phyloP scores from a whole-genome alignment of 306 rosid genomes.

The Cicer arietinum region DNA sequence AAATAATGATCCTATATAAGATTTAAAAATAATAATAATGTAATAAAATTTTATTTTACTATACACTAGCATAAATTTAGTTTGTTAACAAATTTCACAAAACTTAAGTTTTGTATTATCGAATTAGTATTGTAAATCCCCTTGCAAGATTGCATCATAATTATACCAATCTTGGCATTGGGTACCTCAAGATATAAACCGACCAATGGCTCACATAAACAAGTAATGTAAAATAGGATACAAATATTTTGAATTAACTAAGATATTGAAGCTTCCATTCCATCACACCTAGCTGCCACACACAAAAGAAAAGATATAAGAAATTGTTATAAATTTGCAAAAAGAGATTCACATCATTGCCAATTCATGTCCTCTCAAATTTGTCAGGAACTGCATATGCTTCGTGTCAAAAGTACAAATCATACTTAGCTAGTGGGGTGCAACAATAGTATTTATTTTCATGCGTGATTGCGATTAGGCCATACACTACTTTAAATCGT shows the following conservation, averaged over 20 bases:
- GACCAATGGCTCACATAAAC: conserved; percentile 35
- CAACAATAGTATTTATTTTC: conserved; percentile 33
- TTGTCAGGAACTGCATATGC: conserved; percentile 62
- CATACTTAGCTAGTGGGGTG: conserved; percentile 37
- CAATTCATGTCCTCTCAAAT: conserved; percentile 59
- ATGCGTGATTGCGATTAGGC: conserved; percentile 38
- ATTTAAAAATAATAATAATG: no score
- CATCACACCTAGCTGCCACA: conserved; percentile 35
- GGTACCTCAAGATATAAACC: conserved; percentile 41
- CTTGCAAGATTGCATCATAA: no score
- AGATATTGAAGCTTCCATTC: conserved; percentile 46
- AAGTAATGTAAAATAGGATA: conserved; percentile 29
- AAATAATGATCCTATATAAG: no score
- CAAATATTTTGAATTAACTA: conserved; percentile 37
- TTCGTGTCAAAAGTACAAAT: conserved; percentile 40
- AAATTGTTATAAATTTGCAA: conserved; percentile 37
- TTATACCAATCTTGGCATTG: no score
- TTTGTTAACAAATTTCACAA: no score
- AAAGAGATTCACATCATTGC: conserved; percentile 56
- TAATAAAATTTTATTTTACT: no score
- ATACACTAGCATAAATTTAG: no score
- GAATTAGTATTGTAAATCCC: no score
- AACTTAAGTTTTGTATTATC: no score
- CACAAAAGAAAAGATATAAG: conserved; percentile 48
- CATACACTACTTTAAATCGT: conserved; percentile 35